Evolutionary conservation across 208 protist genomes (phyloP).

Genomic region (Hexamita inflata): DNA sequence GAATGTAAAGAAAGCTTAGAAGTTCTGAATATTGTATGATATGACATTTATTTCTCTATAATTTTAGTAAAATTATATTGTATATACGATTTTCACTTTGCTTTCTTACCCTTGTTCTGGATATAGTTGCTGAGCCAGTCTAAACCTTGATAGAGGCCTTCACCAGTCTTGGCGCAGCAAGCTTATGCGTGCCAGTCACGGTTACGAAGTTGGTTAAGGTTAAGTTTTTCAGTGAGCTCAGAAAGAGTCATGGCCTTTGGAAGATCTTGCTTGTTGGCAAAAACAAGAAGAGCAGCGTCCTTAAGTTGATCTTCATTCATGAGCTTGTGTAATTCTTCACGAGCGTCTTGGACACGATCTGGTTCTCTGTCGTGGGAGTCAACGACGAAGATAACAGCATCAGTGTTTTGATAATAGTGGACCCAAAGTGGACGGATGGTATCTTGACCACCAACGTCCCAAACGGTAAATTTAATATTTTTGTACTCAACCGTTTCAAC

Average conservation of each 20-base stretch:
- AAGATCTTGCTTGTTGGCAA: constrained; percentile 95
- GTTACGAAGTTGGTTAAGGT: constrained; percentile 44
- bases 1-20: too few relatives aligned
- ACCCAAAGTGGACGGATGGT: constrained; percentile 39
- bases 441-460: constrained; percentile 42
- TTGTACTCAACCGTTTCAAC: constrained; percentile 42
- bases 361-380: constrained; percentile 30
- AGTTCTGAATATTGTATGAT: too few relatives aligned
- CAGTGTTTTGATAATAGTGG: constrained; percentile 38
- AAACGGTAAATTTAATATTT: constrained; percentile 39
- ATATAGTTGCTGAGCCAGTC: constrained; percentile 26
- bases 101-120: constrained; percentile 1
- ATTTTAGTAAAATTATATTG: too few relatives aligned
- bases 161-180: constrained; percentile 31
- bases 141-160: constrained; percentile 26
- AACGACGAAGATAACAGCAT: constrained; percentile 43
- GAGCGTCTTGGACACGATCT: constrained; percentile 17
- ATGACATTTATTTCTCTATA: too few relatives aligned
- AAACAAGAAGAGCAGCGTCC: constrained; percentile 79
- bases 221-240: constrained; percentile 61
- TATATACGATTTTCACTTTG: too few relatives aligned
- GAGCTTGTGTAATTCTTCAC: constrained; percentile 76
- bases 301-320: constrained; percentile 83
- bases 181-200: constrained; percentile 38
- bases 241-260: constrained; percentile 56